These are phyloP conservation scores for Condylostoma magnum DNA, from an alignment of 169 alveolate genomes.

Conservation along the genomic window DNA sequence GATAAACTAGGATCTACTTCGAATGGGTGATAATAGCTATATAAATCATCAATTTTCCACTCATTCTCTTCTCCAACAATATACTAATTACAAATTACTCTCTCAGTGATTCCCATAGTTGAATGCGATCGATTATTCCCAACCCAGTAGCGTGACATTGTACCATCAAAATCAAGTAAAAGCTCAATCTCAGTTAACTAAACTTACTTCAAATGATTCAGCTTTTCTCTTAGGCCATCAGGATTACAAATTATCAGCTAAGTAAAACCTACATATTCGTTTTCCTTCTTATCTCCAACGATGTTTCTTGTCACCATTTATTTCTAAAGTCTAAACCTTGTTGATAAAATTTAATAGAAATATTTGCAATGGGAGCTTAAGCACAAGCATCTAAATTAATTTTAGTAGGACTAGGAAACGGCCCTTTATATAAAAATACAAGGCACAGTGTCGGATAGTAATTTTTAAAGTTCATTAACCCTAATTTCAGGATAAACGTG, in stretches of 20 bases:
- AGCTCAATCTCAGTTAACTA: too few species aligned
- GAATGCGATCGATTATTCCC: neutral
- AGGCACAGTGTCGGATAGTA: conserved; percentile 23
- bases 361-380: too few species aligned
- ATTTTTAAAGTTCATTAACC: neutral
- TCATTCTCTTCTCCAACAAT: neutral
- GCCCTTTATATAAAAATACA: neutral
- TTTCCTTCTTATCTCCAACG: too few species aligned
- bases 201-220: too few species aligned
- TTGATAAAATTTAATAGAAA: too few species aligned
- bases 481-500: neutral
- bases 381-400: too few species aligned
- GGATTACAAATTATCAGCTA: too few species aligned
- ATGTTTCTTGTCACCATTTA: too few species aligned
- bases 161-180: conserved; percentile 7
- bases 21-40: conserved; percentile 11
- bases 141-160: neutral
- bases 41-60: neutral
- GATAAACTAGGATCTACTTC: conserved; percentile 29
- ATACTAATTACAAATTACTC: too few species aligned
- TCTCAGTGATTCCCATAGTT: neutral
- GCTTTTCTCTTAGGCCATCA: too few species aligned
- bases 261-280: too few species aligned
- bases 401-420: conserved; percentile 25
- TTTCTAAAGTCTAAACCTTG: too few species aligned